phyloP scores from a whole-genome alignment of 2,329 filamentous ascomycete genomes.

The Hypoxylon sp. region DNA sequence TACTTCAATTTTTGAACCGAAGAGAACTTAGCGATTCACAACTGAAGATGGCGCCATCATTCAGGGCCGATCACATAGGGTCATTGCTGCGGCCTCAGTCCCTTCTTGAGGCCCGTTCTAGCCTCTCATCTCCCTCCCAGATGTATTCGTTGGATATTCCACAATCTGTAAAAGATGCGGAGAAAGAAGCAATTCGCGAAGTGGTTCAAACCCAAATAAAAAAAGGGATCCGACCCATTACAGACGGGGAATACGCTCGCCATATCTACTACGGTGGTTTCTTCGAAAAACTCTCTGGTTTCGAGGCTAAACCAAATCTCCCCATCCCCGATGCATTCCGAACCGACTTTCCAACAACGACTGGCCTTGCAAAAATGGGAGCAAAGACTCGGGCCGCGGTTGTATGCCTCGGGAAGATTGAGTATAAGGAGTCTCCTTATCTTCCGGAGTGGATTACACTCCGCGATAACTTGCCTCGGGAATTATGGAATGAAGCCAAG shows the following conservation, averaged over 20 bases:
- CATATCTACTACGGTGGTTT: constrained; percentile 66
- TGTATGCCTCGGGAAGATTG: constrained; percentile 57
- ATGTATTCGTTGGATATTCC: constrained; percentile 53
- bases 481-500: constrained; percentile 73
- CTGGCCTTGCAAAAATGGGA: constrained; percentile 57
- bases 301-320: constrained; percentile 68
- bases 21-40: not conserved
- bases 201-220: constrained; percentile 76
- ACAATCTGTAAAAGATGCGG: constrained; percentile 62
- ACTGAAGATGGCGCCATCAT: constrained; percentile 62
- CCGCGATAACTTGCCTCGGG: constrained; percentile 61
- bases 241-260: constrained; percentile 77
- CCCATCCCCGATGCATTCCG: constrained; percentile 75
- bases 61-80: constrained; percentile 80
- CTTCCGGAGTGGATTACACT: constrained; percentile 59
- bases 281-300: constrained; percentile 64
- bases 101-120: constrained; percentile 71
- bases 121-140: constrained; percentile 62
- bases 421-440: constrained; percentile 60
- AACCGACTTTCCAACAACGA: constrained; percentile 61
- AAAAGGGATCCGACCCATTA: constrained; percentile 74
- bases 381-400: constrained; percentile 56
- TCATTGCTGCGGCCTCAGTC: constrained; percentile 76
- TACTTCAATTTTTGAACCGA: not conserved
- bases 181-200: constrained; percentile 74